These are phyloP conservation scores for Claviceps cyperi DNA, from an alignment of 2,329 filamentous ascomycete genomes.

Conservation along the genomic window DNA sequence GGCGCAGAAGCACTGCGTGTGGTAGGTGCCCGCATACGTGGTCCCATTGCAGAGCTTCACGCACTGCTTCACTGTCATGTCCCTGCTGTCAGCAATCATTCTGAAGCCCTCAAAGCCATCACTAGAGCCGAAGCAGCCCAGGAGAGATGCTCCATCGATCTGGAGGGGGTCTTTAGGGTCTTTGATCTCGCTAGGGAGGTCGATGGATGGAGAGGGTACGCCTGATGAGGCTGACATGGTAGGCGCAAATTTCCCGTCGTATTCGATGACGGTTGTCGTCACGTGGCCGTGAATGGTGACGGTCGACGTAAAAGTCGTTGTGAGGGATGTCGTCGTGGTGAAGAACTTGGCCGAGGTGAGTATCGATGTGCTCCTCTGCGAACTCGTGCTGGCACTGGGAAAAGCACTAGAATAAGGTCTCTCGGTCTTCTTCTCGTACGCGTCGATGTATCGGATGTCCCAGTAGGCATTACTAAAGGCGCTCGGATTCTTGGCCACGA, in stretches of 20 bases:
- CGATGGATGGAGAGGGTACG: constrained; percentile 2
- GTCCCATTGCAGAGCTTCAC: constrained; percentile 20
- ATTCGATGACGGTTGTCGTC: neutral
- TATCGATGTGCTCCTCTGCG: too few species aligned
- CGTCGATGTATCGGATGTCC: constrained; percentile 41
- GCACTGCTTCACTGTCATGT: constrained; percentile 28
- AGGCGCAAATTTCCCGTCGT: neutral
- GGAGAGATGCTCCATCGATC: constrained; percentile 19
- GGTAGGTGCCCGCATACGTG: constrained; percentile 26
- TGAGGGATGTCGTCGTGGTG: neutral
- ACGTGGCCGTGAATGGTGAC: constrained; percentile 12
- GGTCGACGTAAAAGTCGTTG: neutral
- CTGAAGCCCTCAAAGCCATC: constrained; percentile 22
- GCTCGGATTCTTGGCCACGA: constrained; percentile 29
- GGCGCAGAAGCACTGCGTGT: constrained; percentile 32
- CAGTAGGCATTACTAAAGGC: constrained; percentile 30
- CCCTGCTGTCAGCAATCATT: constrained; percentile 12
- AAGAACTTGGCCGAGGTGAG: neutral
- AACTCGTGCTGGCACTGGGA: too few species aligned
- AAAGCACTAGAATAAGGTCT: neutral
- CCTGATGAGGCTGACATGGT: neutral
- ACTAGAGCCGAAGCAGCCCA: constrained; percentile 29
- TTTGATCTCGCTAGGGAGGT: constrained; percentile 4
- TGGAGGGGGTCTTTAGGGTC: constrained; percentile 17
- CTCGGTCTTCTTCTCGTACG: constrained; percentile 19